Conservation (phyloP, 768 basidiomycete genomes). For the Crucibulum laeve region DNA sequence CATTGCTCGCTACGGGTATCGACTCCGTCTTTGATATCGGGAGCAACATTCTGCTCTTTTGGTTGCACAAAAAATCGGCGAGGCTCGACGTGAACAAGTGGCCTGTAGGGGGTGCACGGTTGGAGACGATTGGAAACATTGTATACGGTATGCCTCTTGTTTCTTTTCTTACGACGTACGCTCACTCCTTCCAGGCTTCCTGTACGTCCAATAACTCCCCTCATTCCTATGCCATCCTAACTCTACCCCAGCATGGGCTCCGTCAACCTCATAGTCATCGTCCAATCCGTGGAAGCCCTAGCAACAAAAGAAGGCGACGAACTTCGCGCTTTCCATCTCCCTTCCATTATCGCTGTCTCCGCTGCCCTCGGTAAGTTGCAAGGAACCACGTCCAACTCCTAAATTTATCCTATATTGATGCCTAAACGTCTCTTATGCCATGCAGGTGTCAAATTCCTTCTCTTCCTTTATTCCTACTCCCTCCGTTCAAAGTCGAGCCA, state of each 20-base stretch:
- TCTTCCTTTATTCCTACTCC: slow-evolving; percentile 85
- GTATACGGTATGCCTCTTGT: slow-evolving; percentile 55
- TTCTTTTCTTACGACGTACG: slow-evolving; percentile 31
- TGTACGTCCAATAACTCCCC: slow-evolving; percentile 14
- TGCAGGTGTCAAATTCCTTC: slow-evolving; percentile 73
- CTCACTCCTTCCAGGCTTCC: slow-evolving; percentile 16
- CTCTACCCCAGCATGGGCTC: slow-evolving; percentile 77
- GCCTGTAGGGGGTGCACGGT: slow-evolving; percentile 88
- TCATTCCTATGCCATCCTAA: background rate
- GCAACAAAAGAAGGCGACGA: slow-evolving; percentile 49
- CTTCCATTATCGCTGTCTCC: slow-evolving; percentile 79
- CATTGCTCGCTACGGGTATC: slow-evolving; percentile 84
- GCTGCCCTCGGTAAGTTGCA: slow-evolving; percentile 66
- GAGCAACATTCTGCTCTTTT: slow-evolving; percentile 78
- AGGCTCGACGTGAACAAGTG: slow-evolving; percentile 78
- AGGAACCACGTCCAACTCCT: slow-evolving; percentile 2
- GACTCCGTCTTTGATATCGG: slow-evolving; percentile 85
- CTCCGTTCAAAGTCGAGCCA: slow-evolving; percentile 83
- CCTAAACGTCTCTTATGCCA: too few relatives aligned
- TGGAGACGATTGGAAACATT: slow-evolving; percentile 88
- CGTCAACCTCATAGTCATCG: slow-evolving; percentile 88
- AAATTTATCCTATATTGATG: background rate
- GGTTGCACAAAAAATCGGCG: slow-evolving; percentile 69
- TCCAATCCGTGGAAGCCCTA: slow-evolving; percentile 78
- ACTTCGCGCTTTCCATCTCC: slow-evolving; percentile 66